Evolutionary conservation across 2,329 filamentous ascomycete species (phyloP), one percentile per base, ranked within the genome.

Genomic region (Beauveria scarabaeidicola): DNA sequence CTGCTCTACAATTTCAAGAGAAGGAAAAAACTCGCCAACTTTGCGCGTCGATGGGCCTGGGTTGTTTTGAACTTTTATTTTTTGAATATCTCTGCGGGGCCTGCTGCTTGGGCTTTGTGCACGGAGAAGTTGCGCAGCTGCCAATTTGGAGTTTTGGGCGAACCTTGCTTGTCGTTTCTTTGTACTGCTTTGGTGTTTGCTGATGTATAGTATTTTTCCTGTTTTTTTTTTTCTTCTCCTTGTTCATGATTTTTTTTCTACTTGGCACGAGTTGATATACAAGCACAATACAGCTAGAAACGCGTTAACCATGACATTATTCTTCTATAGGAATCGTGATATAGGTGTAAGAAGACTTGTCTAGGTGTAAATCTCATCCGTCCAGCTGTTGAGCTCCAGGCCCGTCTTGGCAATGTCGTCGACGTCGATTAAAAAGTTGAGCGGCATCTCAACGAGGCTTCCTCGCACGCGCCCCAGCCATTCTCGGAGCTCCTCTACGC

Each of bases 381-480:
- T 91, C 66, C 91, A 72, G 27, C 80, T 78, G 74, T 92, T 91
- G 64, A 91, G 74, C 23, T 81, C 80, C 67, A 96, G 67, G 0
- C 91, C 91, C 66, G 91, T 84, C 78, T 91, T 87, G 4, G 92
- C 93, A 71, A 97, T 86, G 71, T 97, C 91, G 67, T 90, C 83
- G 9, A 84, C 82, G 38, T 91, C 88, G 67, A 88, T 87, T 71
- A 96, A 76, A 77, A 97, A 97, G 64, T 90, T 78, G 66, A 97
- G 77, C 29, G 91, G 91, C 92, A 97, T 97, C 78, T 96, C 90
- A 8, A 97, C 88, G 50, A 91, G 73, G 9, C 81, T 89, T 2
- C 89, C 89, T 62, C 84, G 81, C 43, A 92, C 78, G 58, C 82
- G 79, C 59, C 79, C 78, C 58, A 92, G 75, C 74, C 85, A 81